Conservation (phyloP, 2,329 filamentous ascomycete genomes). For the Thielaviopsis punctulata region DNA sequence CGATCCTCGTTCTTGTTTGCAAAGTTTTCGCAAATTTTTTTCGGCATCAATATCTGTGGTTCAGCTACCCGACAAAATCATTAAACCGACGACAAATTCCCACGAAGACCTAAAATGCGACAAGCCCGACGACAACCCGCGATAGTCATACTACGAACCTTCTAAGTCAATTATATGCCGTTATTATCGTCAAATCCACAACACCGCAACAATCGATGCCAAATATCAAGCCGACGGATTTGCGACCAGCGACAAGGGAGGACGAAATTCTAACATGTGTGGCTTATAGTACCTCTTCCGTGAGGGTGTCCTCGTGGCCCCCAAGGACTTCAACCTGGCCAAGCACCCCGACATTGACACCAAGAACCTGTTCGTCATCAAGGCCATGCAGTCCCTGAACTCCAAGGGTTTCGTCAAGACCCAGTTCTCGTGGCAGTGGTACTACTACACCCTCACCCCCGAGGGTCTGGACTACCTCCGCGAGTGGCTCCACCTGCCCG, state of each 20-base stretch:
- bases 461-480: conserved; percentile 99
- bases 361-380: conserved; percentile 99
- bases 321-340: conserved; percentile 97
- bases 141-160: not conserved
- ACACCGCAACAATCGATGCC: conserved; percentile 8
- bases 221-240: no score
- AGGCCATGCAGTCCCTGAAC: conserved; percentile 95
- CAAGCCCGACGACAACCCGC: not conserved
- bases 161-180: conserved; percentile 13
- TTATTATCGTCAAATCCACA: not conserved
- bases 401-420: conserved; percentile 99
- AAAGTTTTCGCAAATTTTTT: conserved; percentile 1
- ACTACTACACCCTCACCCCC: conserved; percentile 99
- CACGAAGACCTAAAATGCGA: not conserved
- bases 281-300: conserved; percentile 75
- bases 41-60: not conserved
- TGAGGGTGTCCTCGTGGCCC: conserved; percentile 82
- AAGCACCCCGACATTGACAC: conserved; percentile 98
- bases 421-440: conserved; percentile 99
- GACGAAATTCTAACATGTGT: conserved; percentile 9
- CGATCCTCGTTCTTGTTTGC: conserved; percentile 6
- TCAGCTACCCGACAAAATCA: not conserved
- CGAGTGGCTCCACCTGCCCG: conserved; percentile 98
- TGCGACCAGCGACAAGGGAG: not conserved
- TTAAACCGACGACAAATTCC: not conserved